Evolutionary conservation across 495 filamentous ascomycete genomes (phyloP), one percentile per base, ranked within the genome.

Genomic region (Zalerion maritima): DNA sequence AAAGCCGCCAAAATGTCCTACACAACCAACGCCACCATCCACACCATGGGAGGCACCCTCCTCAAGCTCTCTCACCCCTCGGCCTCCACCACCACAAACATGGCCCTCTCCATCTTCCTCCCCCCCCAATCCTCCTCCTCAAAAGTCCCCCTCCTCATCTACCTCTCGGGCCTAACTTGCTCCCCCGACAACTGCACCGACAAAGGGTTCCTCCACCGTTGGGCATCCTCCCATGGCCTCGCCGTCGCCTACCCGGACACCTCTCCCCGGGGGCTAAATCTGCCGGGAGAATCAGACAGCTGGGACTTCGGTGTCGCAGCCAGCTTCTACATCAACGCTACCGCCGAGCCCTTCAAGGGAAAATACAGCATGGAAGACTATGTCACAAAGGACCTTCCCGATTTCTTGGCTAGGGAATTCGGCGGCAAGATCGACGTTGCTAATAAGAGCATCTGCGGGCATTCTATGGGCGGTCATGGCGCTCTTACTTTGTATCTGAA

Each of bases 401-500:
- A 56, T n/a, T 92, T 84, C 51, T 50, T 45, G 8, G 55, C 63
- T 3, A 29, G n/a, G 2, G 32, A 40, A 26, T 56, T 56, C 40
- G 81, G 80, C 41, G 52, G 62, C 9, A 55, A 72, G 43, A 52
- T 97, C 2, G 85, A 94, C 49, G 28, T 46, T 0, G 55, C 41
- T 10, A 57, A 74, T 0, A 71, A 94, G 20, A 74, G 74, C 45
- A 87, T 97, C 40, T 84, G 76, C 20, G 89, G 89, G 2, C 89
- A 96, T 52, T 78, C 71, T 43, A 97, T 97, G 89, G 89, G 89
- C 42, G 89, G 89, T 0, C 89, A 96, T 54, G 89, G 89, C 14
- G 89, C 89, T 26, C 58, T 97, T 38, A 93, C 83, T 28, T 54
- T 94, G 41, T 94, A 78, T 58, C 67, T 97, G 13, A 85, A 79